Evolutionary conservation across 176 grass and related monocot genomes (phyloP).

Genomic region (Aegilops bicornis): DNA sequence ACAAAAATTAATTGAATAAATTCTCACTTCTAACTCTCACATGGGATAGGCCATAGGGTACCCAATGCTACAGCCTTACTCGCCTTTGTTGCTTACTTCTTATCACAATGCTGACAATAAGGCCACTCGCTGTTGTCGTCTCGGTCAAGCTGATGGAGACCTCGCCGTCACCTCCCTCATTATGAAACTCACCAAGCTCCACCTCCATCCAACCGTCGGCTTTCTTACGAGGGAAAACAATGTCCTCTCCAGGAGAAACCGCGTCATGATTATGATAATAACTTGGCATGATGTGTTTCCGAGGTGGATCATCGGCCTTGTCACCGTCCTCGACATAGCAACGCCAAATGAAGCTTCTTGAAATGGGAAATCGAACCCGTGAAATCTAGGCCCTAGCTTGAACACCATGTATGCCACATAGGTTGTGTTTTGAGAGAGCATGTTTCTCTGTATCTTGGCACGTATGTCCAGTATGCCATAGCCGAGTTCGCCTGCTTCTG

Average conservation of each 20-base stretch:
- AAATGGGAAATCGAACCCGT: constrained; percentile 11
- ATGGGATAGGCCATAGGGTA: not conserved
- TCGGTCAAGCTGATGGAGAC: constrained; percentile 46
- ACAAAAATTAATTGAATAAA: not conserved
- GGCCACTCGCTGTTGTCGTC: constrained; percentile 5
- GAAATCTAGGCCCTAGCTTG: constrained; percentile 12
- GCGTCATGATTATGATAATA: no score
- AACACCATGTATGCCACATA: constrained; percentile 55
- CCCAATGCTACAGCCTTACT: not conserved
- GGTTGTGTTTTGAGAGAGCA: constrained; percentile 36
- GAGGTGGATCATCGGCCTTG: not conserved
- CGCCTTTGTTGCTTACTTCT: not conserved
- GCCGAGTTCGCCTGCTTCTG: constrained; percentile 30
- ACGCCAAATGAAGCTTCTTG: constrained; percentile 19
- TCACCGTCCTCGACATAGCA: not conserved
- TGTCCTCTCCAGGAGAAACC: not conserved
- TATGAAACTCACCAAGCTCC: constrained; percentile 50
- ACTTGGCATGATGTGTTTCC: not conserved
- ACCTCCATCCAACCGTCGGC: constrained; percentile 28
- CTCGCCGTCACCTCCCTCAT: constrained; percentile 39
- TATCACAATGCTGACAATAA: constrained; percentile 65
- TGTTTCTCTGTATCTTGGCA: constrained; percentile 44
- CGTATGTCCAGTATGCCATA: constrained; percentile 38
- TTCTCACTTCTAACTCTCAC: not conserved
- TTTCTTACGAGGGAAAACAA: not conserved